A percentile compares a stretch with the other conserved stretches of the same genome.
Conservation (phyloP, 768 basidiomycete species). For the Sutorius australiensis region DNA sequence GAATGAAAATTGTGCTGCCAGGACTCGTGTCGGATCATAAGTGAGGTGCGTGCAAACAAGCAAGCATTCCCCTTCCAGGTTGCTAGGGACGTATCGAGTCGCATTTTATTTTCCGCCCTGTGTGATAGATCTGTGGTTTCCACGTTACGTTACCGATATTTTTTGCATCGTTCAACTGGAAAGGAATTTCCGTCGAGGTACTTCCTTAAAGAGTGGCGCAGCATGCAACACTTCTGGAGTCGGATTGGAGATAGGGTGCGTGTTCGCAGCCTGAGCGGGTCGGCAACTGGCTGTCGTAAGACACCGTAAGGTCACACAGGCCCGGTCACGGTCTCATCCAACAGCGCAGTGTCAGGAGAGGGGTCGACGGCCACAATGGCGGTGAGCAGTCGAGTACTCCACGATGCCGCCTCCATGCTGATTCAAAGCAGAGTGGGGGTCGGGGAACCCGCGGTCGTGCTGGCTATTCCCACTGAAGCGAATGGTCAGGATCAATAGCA, state of each 20-base stretch:
- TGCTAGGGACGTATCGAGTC: slow-evolving; percentile 9
- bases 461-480: background rate
- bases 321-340: background rate
- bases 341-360: background rate
- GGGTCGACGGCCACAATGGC: background rate
- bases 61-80: slow-evolving; percentile 5
- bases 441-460: background rate
- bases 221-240: slow-evolving; percentile 6
- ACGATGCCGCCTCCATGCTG: background rate
- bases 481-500: background rate
- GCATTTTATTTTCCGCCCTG: slow-evolving; percentile 19
- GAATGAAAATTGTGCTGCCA: slow-evolving; percentile 17
- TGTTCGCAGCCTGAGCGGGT: slow-evolving; percentile 5
- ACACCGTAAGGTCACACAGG: slow-evolving; percentile 8
- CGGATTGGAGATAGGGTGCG: slow-evolving; percentile 20
- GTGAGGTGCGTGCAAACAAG: slow-evolving; percentile 21
- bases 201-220: slow-evolving; percentile 13
- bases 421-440: background rate
- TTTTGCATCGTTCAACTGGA: slow-evolving; percentile 7
- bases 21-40: slow-evolving; percentile 10
- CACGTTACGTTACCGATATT: slow-evolving; percentile 25
- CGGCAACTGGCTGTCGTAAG: slow-evolving; percentile 23
- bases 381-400: background rate
- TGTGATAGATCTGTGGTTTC: slow-evolving; percentile 14
- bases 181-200: slow-evolving; percentile 15